Evolutionary conservation across 2,329 filamentous ascomycete genomes (phyloP).

Genomic region (Graphiopsis chlorocephala): DNA sequence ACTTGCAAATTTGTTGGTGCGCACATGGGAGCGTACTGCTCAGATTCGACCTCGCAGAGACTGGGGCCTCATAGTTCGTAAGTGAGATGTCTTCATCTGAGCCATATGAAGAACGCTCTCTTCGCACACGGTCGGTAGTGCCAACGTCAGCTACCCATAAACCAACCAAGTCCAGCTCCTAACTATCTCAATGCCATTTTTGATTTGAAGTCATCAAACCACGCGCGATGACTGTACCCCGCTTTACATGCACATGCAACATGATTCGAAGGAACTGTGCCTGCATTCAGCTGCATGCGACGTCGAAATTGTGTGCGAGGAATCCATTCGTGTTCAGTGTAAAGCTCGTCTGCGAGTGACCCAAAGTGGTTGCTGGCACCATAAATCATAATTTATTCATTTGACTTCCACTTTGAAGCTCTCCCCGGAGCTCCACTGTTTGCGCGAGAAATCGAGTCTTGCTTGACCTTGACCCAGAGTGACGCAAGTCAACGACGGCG

Average conservation of each 20-base stretch:
- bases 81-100: not conserved
- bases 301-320: not conserved
- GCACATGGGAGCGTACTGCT: not conserved
- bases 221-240: not conserved
- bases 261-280: not conserved
- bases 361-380: not conserved
- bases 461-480: constrained; percentile 1
- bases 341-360: not conserved
- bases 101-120: not conserved
- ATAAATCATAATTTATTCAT: not conserved
- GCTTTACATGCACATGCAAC: not conserved
- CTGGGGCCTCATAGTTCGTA: not conserved
- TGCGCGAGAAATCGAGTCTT: not conserved
- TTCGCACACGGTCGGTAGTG: not conserved
- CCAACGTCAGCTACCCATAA: not conserved
- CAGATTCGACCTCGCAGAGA: not conserved
- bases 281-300: not conserved
- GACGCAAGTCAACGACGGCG: constrained; percentile 11
- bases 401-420: not conserved
- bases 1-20: not conserved
- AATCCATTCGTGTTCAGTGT: not conserved
- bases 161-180: not conserved
- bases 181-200: not conserved
- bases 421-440: not conserved
- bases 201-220: not conserved